phyloP scores from a whole-genome alignment of 1,284 basidiomycete genomes.

The Puccinia polysora region DNA sequence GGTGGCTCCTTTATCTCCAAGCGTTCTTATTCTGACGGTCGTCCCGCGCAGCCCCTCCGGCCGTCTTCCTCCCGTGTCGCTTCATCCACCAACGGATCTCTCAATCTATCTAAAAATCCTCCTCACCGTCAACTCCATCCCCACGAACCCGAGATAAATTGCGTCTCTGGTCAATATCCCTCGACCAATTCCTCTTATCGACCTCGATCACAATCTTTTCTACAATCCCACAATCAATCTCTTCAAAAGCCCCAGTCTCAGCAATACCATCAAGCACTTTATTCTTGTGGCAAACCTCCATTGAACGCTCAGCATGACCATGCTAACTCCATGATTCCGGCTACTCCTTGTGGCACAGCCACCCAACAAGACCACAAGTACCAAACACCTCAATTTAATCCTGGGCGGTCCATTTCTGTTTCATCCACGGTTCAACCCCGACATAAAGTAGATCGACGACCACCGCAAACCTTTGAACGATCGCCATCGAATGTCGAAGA shows the following conservation, averaged over 20 bases:
- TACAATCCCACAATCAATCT: background rate
- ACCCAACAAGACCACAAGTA: background rate
- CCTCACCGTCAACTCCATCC: background rate
- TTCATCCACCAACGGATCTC: background rate
- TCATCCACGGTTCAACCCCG: background rate
- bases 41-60: background rate
- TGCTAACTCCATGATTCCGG: background rate
- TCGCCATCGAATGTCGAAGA: background rate
- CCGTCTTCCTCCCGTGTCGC: background rate
- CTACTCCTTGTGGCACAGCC: background rate
- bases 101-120: slow-evolving; percentile 16
- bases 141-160: slow-evolving; percentile 2
- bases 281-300: background rate
- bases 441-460: slow-evolving; percentile 1
- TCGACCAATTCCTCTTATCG: background rate
- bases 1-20: background rate
- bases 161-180: background rate
- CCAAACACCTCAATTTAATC: slow-evolving; percentile 20
- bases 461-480: background rate
- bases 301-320: background rate
- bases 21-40: slow-evolving; percentile 11
- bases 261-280: background rate
- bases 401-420: background rate
- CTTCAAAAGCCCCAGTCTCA: background rate
- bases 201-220: slow-evolving; percentile 10